These are phyloP conservation scores for Aspergillus aculeatinus DNA, from an alignment of 2,329 filamentous ascomycete species.

Conservation along the genomic window DNA sequence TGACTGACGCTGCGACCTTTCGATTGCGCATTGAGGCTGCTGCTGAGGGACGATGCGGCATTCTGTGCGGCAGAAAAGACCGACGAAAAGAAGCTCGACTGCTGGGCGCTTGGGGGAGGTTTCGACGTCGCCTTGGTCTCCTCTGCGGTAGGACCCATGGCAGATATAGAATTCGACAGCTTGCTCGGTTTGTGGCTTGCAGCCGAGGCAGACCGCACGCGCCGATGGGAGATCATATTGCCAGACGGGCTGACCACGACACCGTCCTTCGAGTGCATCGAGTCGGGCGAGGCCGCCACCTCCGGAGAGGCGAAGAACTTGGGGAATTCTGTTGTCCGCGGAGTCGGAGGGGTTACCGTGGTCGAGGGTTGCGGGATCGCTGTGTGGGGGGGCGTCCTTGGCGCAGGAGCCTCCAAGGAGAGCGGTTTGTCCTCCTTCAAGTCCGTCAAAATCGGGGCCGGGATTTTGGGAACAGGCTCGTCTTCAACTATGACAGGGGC, in stretches of 20 bases:
- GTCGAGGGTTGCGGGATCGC: constrained; percentile 44
- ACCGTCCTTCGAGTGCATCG: constrained; percentile 34
- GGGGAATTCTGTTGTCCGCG: constrained; percentile 41
- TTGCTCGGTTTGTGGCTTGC: constrained; percentile 70
- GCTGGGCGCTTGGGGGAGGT: constrained; percentile 54
- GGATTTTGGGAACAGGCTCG: constrained; percentile 32
- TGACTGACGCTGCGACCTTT: constrained; percentile 41
- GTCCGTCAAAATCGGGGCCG: constrained; percentile 33
- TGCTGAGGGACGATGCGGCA: constrained; percentile 78
- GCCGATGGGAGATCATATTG: constrained; percentile 72
- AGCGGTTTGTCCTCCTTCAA: constrained; percentile 26
- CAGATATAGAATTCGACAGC: constrained; percentile 71
- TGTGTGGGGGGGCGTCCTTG: constrained; percentile 35
- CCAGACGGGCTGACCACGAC: constrained; percentile 63
- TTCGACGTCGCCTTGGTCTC: constrained; percentile 54
- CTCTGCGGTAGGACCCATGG: constrained; percentile 73
- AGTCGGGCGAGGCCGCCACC: constrained; percentile 43
- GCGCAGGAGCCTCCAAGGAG: constrained; percentile 25
- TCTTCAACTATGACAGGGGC: constrained; percentile 27
- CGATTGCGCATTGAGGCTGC: constrained; percentile 55
- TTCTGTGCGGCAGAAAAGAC: constrained; percentile 92
- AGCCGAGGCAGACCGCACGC: constrained; percentile 57
- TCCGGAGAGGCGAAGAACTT: constrained; percentile 28
- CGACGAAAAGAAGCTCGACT: constrained; percentile 81
- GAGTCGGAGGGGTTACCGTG: constrained; percentile 64